phyloP scores from a whole-genome alignment of 345 rosid genomes.

The Aegle marmelos region DNA sequence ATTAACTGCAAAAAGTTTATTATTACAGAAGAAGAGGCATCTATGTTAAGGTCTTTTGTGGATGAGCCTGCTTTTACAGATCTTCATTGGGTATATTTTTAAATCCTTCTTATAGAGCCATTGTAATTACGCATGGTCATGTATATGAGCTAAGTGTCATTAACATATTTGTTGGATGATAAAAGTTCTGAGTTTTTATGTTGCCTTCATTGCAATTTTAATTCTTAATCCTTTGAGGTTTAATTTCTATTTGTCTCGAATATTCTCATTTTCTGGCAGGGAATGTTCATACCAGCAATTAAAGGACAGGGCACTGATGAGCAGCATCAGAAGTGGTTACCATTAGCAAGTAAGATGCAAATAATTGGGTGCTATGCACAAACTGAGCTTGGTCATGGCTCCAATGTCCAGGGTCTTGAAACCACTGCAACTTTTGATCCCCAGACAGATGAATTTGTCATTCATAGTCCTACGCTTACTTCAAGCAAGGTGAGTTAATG shows the following conservation, averaged over 20 bases:
- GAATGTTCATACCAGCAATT: conserved; percentile 95
- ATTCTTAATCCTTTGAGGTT: neutral
- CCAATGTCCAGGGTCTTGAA: conserved; percentile 98
- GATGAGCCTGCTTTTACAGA: conserved; percentile 88
- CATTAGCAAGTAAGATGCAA: conserved; percentile 90
- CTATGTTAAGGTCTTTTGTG: conserved; percentile 55
- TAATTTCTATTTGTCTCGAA: neutral
- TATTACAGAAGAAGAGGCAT: conserved; percentile 85
- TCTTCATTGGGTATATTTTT: conserved; percentile 81
- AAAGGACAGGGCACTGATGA: conserved; percentile 95
- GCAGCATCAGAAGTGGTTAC: conserved; percentile 92
- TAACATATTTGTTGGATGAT: neutral
- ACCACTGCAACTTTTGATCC: conserved; percentile 98
- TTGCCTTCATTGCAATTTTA: neutral
- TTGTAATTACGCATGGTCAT: neutral
- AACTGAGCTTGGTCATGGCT: conserved; percentile 99
- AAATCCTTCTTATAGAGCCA: neutral
- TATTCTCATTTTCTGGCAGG: conserved; percentile 39
- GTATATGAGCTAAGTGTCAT: neutral
- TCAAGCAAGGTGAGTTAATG: conserved; percentile 76
- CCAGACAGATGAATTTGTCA: conserved; percentile 79
- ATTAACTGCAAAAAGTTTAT: neutral
- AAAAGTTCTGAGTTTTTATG: neutral
- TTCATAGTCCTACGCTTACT: conserved; percentile 91
- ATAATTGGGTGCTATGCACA: conserved; percentile 99